Percentiles rank a stretch among this genome's conserved stretches.
phyloP scores from a whole-genome alignment of 257 asterid species.

The Linaria vulgaris region DNA sequence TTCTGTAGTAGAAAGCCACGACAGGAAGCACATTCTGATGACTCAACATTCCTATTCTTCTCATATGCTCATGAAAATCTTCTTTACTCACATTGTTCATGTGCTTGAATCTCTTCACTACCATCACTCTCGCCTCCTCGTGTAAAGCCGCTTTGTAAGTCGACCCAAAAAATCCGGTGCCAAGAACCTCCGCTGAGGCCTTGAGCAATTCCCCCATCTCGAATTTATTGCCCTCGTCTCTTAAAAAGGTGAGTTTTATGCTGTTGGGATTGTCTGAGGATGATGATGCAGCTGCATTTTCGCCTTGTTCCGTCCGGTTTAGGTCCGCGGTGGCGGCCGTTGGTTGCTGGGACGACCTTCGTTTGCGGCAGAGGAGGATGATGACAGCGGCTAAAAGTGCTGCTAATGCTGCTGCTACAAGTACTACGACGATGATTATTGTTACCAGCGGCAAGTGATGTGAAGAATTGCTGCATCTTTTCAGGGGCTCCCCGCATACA shows the following conservation, averaged over 20 bases:
- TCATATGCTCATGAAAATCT: slow-evolving; percentile 88
- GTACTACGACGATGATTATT: slow-evolving; percentile 31
- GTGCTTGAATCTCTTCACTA: slow-evolving; percentile 76
- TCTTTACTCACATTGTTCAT: slow-evolving; percentile 68
- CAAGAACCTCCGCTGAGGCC: slow-evolving; percentile 88
- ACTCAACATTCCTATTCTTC: slow-evolving; percentile 64
- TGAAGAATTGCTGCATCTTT: slow-evolving; percentile 43
- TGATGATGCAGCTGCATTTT: neutral
- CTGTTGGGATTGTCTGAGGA: slow-evolving; percentile 14
- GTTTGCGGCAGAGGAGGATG: slow-evolving; percentile 43
- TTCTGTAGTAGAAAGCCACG: slow-evolving; percentile 76
- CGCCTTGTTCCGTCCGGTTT: slow-evolving; percentile 46
- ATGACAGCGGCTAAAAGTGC: slow-evolving; percentile 42
- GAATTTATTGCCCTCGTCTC: slow-evolving; percentile 51
- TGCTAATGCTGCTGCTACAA: slow-evolving; percentile 40
- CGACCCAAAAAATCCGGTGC: slow-evolving; percentile 70
- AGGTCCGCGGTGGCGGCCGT: slow-evolving; percentile 25
- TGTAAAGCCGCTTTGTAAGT: slow-evolving; percentile 71
- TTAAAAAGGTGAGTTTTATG: slow-evolving; percentile 62
- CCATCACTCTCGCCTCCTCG: slow-evolving; percentile 45
- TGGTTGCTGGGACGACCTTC: slow-evolving; percentile 12
- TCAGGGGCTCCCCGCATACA: slow-evolving; percentile 74
- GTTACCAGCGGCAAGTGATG: slow-evolving; percentile 36
- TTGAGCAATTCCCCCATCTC: slow-evolving; percentile 70
- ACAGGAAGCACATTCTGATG: slow-evolving; percentile 75